These are phyloP conservation scores for Erysimum pusillum DNA, from an alignment of 441 rosid species.

Conservation along the genomic window DNA sequence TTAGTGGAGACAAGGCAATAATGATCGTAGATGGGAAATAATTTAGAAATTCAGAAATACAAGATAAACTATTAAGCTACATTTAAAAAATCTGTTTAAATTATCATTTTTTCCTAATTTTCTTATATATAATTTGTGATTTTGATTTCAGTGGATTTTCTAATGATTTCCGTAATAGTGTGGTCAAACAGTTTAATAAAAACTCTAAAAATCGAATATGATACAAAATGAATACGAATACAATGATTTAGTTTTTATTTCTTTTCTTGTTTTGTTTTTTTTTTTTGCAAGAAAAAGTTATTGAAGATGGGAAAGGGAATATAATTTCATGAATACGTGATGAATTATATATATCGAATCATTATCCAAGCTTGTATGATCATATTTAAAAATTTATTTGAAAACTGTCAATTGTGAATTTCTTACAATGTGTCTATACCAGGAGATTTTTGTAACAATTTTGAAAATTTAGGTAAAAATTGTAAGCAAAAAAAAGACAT, in stretches of 20 bases:
- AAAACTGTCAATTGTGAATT: too few species aligned
- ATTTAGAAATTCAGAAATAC: not conserved
- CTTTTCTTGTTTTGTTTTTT: not conserved
- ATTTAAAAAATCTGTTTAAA: too few species aligned
- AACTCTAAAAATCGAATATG: not conserved
- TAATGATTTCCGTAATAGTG: slow-evolving; percentile 9
- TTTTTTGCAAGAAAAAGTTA: not conserved
- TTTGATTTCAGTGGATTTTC: slow-evolving; percentile 12
- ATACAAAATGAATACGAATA: not conserved
- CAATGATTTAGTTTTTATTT: not conserved
- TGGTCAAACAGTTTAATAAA: slow-evolving; percentile 6
- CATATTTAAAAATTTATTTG: too few species aligned
- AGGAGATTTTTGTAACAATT: too few species aligned
- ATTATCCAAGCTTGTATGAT: slow-evolving; percentile 13
- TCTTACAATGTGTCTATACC: too few species aligned
- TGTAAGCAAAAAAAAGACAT: too few species aligned
- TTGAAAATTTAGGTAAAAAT: too few species aligned
- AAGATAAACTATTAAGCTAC: not conserved
- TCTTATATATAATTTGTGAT: not conserved
- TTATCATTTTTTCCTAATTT: too few species aligned
- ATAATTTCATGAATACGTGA: not conserved
- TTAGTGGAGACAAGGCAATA: not conserved
- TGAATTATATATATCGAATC: not conserved
- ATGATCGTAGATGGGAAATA: not conserved
- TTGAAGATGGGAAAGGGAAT: not conserved